These are phyloP conservation scores for Populus davidiana DNA, from an alignment of 345 rosid species.

Conservation along the genomic window DNA sequence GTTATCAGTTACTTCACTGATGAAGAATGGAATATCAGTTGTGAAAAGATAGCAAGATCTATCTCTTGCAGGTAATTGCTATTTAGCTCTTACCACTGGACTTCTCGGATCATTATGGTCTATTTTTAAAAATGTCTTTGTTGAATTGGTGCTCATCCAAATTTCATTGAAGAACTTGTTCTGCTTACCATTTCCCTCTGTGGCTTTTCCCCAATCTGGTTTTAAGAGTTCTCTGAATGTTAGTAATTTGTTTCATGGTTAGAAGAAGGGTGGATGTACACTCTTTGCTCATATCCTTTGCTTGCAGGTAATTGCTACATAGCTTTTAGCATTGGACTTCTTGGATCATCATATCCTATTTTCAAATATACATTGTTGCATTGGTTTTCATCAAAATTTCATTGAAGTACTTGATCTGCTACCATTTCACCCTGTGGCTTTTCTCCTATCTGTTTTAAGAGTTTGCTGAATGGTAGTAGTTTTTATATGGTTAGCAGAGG, in stretches of 20 bases:
- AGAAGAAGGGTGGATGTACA: neutral
- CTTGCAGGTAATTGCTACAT: too few relatives aligned
- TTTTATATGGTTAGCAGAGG: neutral
- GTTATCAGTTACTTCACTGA: conserved; percentile 57
- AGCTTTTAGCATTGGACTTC: too few relatives aligned
- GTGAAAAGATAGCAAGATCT: conserved; percentile 55
- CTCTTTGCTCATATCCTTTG: too few relatives aligned
- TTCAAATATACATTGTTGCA: neutral
- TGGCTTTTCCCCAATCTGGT: neutral
- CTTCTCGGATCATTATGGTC: neutral
- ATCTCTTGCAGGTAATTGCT: conserved; percentile 60
- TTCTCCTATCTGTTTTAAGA: neutral
- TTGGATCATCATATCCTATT: neutral
- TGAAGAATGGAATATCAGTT: conserved; percentile 71
- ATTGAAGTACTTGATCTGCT: neutral
- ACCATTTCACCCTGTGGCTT: neutral
- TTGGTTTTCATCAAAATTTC: too few relatives aligned
- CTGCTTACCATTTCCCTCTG: neutral
- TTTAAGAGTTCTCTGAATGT: neutral
- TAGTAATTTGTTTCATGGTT: neutral
- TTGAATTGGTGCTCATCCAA: neutral
- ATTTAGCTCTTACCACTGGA: too few relatives aligned
- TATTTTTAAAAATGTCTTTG: neutral
- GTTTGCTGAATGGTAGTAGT: neutral
- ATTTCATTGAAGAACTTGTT: neutral